Base-by-base conservation (phyloP, 805 yeast species). In the Metschnikowia drakensbergensis region DNA sequence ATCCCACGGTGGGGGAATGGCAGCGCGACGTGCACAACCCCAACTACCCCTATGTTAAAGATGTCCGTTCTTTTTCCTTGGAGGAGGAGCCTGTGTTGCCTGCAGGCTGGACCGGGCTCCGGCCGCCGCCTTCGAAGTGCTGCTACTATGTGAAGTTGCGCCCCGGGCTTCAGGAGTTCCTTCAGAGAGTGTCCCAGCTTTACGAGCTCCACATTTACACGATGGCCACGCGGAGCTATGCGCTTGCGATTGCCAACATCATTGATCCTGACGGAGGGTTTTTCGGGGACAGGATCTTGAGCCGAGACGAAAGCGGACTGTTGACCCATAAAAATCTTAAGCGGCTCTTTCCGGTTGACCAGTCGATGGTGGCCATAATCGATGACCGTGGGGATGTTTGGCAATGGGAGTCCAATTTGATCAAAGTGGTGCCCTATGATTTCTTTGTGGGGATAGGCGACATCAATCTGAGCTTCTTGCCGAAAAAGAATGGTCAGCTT, bases 341-440 rank as follows among this genome's bases (percentile, higher is more conserved):
- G 60, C 74, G 98, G 53, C 73, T 94, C 47, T 94, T 94, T 59
- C 99, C 99, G 0, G 96, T 92, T 2, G 96, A 92, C 56, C 96
- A 96, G 25, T 85, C 96, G 13, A 86, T 94, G 96, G 99, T 94
- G 30, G 94, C 88, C 2, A 84, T 94, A 40, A 94, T 94, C 51
- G 99, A 94, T 66, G 99, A 94, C 65, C 79, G 99, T 63, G 99
- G 97, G 3, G 99, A 94, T 65, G 99, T 94, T 22, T 94, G 99
- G 99, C 88, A 87, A 61, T 94, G 99, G 99, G 87, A 89, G 56
- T 83, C 86, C 9, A 91, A 94, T 62, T 71, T 94, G 58, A 82
- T 94, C 50, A 88, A 92, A 66, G 98, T 92, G 4, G 86, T 90
- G 1, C 99, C 99, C 0, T 94, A 89, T 64, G 96, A 88, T 63